Percentiles rank a stretch among this genome's conserved stretches.
Evolutionary conservation across 2,329 filamentous ascomycete species (phyloP).

Genomic region (Biscogniauxia sp.): DNA sequence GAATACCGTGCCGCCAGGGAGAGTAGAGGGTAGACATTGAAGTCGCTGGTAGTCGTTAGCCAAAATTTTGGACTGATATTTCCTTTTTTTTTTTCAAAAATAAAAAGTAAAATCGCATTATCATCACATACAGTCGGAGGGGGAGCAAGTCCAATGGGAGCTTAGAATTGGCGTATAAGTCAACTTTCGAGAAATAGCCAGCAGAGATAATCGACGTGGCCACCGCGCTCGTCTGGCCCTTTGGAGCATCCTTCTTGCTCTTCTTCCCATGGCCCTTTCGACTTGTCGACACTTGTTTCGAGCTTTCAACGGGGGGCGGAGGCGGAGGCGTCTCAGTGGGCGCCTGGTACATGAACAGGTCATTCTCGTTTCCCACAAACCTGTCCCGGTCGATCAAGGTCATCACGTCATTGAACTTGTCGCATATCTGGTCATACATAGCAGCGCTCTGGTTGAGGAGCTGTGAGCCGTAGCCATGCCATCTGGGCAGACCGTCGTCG

Average conservation of each 20-base stretch:
- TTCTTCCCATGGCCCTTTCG: constrained; percentile 26
- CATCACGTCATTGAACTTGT: constrained; percentile 65
- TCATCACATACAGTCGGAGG: constrained; percentile 58
- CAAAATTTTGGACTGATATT: not conserved
- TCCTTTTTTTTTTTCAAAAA: too few relatives aligned
- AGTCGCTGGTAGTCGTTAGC: constrained; percentile 50
- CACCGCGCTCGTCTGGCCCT: constrained; percentile 36
- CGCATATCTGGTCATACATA: constrained; percentile 58
- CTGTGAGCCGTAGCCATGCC: constrained; percentile 43
- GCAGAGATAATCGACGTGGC: constrained; percentile 41
- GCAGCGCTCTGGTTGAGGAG: constrained; percentile 45
- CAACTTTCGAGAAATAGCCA: constrained; percentile 72
- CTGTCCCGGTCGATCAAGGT: constrained; percentile 68
- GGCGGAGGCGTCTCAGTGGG: constrained; percentile 15
- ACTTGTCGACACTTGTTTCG: constrained; percentile 8
- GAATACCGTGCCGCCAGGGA: constrained; percentile 79
- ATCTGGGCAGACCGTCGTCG: constrained; percentile 42
- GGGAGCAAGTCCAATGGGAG: constrained; percentile 66
- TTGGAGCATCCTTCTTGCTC: constrained; percentile 33
- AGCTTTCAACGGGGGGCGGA: constrained; percentile 12
- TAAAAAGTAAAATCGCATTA: not conserved
- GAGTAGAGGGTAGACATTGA: constrained; percentile 73
- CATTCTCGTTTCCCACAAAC: constrained; percentile 51
- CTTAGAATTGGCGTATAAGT: constrained; percentile 74
- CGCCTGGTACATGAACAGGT: constrained; percentile 45